Evolutionary conservation across 345 rosid genomes (phyloP).

Genomic region (Salix exigua): DNA sequence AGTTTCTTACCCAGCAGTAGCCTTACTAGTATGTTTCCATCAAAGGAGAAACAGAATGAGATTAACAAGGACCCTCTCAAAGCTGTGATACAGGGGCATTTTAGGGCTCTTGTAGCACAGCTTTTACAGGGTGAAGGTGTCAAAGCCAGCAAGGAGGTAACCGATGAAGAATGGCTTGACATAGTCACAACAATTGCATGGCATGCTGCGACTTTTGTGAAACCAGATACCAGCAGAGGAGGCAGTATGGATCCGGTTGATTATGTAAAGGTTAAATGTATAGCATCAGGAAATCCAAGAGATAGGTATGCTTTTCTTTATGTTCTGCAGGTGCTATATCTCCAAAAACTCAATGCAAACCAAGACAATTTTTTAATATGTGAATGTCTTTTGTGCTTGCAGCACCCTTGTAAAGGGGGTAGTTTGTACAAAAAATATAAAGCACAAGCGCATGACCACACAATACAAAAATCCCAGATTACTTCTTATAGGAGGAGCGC

Average conservation of each 20-base stretch:
- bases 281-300: conserved; percentile 75
- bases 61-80: conserved; percentile 66
- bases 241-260: conserved; percentile 99
- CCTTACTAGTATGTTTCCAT: conserved; percentile 58
- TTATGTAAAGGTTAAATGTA: conserved; percentile 92
- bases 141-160: conserved; percentile 41
- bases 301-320: conserved; percentile 57
- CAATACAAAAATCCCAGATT: conserved; percentile 87
- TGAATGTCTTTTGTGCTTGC: conserved; percentile 31
- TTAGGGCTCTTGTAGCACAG: conserved; percentile 95
- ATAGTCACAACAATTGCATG: conserved; percentile 72
- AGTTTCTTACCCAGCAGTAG: conserved; percentile 71
- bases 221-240: conserved; percentile 93
- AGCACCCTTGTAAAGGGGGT: conserved; percentile 78
- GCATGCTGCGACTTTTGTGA: conserved; percentile 95
- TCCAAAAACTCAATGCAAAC: neutral
- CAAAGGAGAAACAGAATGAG: conserved; percentile 62
- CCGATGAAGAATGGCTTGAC: conserved; percentile 72
- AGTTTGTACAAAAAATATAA: conserved; percentile 94
- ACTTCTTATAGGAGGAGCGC: conserved; percentile 88
- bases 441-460: conserved; percentile 98
- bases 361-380: conserved; percentile 1
- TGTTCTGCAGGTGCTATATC: neutral
- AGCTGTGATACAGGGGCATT: conserved; percentile 76
- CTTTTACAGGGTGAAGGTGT: conserved; percentile 76